phyloP scores from a whole-genome alignment of 805 yeast species.

The Metschnikowia sp. region DNA sequence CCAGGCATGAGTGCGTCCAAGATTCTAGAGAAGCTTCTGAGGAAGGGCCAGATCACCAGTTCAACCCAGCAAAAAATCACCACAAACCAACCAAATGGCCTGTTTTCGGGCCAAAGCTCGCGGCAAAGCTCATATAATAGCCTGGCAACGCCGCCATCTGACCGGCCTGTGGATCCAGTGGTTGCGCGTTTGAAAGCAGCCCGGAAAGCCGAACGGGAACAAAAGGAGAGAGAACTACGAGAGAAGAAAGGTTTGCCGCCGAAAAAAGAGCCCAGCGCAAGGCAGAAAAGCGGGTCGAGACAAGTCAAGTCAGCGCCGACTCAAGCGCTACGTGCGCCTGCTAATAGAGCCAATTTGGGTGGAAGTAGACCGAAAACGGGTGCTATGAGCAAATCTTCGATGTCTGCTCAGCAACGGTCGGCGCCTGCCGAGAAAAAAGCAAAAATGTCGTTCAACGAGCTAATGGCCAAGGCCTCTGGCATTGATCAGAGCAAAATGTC shows the following conservation, averaged over 20 bases:
- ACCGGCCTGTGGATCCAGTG: slow-evolving; percentile 58
- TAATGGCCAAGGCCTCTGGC: slow-evolving; percentile 64
- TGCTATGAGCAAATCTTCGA: too few relatives aligned
- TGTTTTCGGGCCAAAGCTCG: background rate
- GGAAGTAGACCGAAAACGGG: too few relatives aligned
- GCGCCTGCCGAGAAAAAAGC: slow-evolving; percentile 4
- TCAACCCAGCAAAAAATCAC: background rate
- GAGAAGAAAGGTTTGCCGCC: slow-evolving; percentile 33
- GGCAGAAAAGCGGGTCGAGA: background rate
- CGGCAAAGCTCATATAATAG: background rate
- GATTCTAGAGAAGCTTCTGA: slow-evolving; percentile 30
- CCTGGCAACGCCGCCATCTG: slow-evolving; percentile 1
- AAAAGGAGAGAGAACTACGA: slow-evolving; percentile 32
- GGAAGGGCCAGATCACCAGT: slow-evolving; percentile 17
- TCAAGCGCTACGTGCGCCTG: too few relatives aligned
- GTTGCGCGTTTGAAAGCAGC: slow-evolving; percentile 67
- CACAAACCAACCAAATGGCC: background rate
- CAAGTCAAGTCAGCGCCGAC: background rate
- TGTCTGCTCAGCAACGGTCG: too few relatives aligned
- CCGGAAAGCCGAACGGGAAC: slow-evolving; percentile 53
- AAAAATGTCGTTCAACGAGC: slow-evolving; percentile 59
- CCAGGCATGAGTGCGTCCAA: slow-evolving; percentile 17
- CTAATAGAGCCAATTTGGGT: too few relatives aligned
- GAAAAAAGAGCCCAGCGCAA: slow-evolving; percentile 11
- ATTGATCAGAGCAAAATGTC: slow-evolving; percentile 48